phyloP scores from a whole-genome alignment of 2,329 filamentous ascomycete species.

The Albifimbria verrucaria region DNA sequence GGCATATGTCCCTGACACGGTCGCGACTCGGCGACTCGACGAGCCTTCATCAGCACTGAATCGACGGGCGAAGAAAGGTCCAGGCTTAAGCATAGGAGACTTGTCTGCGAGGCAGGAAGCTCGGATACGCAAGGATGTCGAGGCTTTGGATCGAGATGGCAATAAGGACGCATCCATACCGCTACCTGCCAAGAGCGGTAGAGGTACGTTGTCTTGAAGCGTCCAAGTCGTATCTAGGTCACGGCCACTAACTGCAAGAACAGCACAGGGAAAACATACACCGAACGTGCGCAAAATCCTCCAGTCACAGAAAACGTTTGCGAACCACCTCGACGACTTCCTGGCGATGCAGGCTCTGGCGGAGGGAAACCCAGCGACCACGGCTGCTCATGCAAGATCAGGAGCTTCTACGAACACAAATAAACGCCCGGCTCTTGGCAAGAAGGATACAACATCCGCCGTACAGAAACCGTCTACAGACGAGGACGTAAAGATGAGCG shows the following conservation, averaged over 20 bases:
- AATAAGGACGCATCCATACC: slow-evolving; percentile 69
- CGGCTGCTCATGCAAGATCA: slow-evolving; percentile 3
- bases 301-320: slow-evolving; percentile 77
- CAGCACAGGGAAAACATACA: slow-evolving; percentile 56
- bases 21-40: slow-evolving; percentile 51
- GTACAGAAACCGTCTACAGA: slow-evolving; percentile 13
- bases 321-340: slow-evolving; percentile 78
- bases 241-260: slow-evolving; percentile 5
- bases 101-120: slow-evolving; percentile 78
- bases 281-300: slow-evolving; percentile 73
- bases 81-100: slow-evolving; percentile 55
- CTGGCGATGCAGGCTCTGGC: slow-evolving; percentile 57
- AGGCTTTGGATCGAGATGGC: slow-evolving; percentile 79
- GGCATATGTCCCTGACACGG: slow-evolving; percentile 83
- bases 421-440: slow-evolving; percentile 23
- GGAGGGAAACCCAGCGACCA: slow-evolving; percentile 32
- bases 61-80: slow-evolving; percentile 67
- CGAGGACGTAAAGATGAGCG: slow-evolving; percentile 24
- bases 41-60: slow-evolving; percentile 53
- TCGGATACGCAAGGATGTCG: slow-evolving; percentile 76
- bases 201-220: slow-evolving; percentile 35
- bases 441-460: slow-evolving; percentile 21
- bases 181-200: slow-evolving; percentile 54
- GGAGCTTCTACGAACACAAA: slow-evolving; percentile 14
- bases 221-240: too few relatives aligned